Evolutionary conservation across 495 filamentous ascomycete species (phyloP).

Genomic region (Pyronema domesticum): DNA sequence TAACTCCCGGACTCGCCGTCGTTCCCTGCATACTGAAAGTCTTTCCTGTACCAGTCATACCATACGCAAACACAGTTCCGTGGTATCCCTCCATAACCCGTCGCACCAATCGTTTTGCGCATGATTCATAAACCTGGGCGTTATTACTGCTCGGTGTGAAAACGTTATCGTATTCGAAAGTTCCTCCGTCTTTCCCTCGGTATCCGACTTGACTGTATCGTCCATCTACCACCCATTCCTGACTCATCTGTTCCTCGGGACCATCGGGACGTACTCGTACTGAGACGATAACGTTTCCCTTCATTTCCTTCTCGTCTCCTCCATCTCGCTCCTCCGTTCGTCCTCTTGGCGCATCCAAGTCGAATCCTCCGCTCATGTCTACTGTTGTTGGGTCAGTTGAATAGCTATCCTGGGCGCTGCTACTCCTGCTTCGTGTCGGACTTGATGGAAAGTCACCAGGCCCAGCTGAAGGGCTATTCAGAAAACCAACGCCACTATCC

Average conservation of each 20-base stretch:
- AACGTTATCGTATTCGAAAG: constrained; percentile 94
- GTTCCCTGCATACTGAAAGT: constrained; percentile 99
- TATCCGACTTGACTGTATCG: constrained; percentile 65
- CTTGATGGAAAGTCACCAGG: constrained; percentile 14
- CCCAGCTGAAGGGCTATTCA: not conserved
- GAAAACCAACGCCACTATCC: constrained; percentile 7
- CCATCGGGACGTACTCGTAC: constrained; percentile 81
- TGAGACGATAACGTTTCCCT: constrained; percentile 92
- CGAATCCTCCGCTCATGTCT: constrained; percentile 11
- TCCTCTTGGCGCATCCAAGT: constrained; percentile 11
- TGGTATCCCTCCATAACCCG: constrained; percentile 99
- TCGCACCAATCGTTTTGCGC: constrained; percentile 81
- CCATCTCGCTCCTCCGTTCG: constrained; percentile 22
- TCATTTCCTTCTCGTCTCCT: constrained; percentile 41
- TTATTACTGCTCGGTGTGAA: constrained; percentile 87
- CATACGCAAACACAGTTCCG: constrained; percentile 95
- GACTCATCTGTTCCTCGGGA: constrained; percentile 42
- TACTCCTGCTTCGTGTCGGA: constrained; percentile 21
- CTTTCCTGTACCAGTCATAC: constrained; percentile 97
- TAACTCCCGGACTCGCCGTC: constrained; percentile 88
- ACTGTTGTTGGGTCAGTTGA: constrained; percentile 22
- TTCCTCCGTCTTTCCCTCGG: constrained; percentile 72
- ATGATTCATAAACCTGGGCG: constrained; percentile 79
- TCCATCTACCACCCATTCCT: constrained; percentile 90
- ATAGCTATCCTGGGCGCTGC: constrained; percentile 23